These are phyloP conservation scores for Leptographium flavum DNA, from an alignment of 2,329 filamentous ascomycete species.

Conservation along the genomic window DNA sequence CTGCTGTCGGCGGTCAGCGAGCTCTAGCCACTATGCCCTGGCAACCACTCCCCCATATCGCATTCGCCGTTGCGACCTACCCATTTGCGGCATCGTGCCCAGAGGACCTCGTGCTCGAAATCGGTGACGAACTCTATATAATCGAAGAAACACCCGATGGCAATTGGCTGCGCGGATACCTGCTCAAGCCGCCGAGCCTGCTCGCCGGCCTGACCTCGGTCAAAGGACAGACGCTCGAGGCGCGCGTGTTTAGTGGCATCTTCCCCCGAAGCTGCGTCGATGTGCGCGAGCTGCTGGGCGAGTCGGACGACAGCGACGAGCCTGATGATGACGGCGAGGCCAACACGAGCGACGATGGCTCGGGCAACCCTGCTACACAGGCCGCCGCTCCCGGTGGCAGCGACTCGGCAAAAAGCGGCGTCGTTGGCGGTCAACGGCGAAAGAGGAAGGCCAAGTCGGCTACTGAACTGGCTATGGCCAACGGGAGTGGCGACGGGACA, in stretches of 20 bases:
- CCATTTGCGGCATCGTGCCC: conserved; percentile 79
- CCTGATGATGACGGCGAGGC: conserved; percentile 23
- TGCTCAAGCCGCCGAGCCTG: conserved; percentile 85
- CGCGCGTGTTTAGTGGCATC: conserved; percentile 94
- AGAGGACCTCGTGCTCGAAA: conserved; percentile 87
- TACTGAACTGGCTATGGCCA: conserved; percentile 9
- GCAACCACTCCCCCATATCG: conserved; percentile 91
- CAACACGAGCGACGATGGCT: conserved; percentile 19
- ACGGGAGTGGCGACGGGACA: conserved; percentile 3
- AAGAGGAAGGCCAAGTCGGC: conserved; percentile 14
- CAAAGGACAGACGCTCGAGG: conserved; percentile 86
- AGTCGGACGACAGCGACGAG: conserved; percentile 42
- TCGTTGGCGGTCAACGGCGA: conserved; percentile 25
- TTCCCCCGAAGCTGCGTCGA: conserved; percentile 93
- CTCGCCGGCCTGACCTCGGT: conserved; percentile 81
- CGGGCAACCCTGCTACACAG: conserved; percentile 9
- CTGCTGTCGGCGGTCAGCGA: background rate
- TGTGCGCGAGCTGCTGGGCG: conserved; percentile 80
- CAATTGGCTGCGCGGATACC: conserved; percentile 88
- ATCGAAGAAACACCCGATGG: conserved; percentile 91
- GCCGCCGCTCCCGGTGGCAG: conserved; percentile 22
- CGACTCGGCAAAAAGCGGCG: conserved; percentile 41
- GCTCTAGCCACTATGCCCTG: conserved; percentile 59
- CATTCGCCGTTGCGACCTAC: conserved; percentile 92
- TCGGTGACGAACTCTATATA: conserved; percentile 96